Base-by-base conservation (phyloP, 1,139 yeast genomes). In the Dujonia santamariae region DNA sequence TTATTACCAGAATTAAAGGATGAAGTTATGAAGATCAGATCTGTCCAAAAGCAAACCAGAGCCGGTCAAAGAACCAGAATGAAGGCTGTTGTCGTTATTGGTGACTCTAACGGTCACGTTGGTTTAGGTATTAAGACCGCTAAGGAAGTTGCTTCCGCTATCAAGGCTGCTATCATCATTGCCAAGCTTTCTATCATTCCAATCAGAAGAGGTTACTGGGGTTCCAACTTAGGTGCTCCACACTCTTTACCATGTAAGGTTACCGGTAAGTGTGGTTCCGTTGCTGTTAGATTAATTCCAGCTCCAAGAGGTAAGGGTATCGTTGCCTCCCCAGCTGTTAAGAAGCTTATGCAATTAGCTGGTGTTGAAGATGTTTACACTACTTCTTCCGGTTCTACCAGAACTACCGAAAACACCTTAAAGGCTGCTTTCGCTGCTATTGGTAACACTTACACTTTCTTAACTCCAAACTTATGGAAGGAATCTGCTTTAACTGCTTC, bases 261-360 rank as follows among this genome's bases (percentile, higher is more conserved):
- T 67, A 85, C 97, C 54, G 97, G 97, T 80, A 90, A 88, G 87
- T 90, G 97, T 80, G 97, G 97, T 81, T 90, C 97, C 72, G 97
- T 92, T 65, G 71, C 83, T 49, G 96, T 88, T 56, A 90, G 97
- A 85, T 85, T 92, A 69, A 90, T 92, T 66, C 99, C 99, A 72
- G 99, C 99, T 56, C 98, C 99, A 82, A 94, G 99, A 83, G 99
- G 99, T 90, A 88, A 96, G 71, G 97, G 97, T 84, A 87, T 92
- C 67, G 97, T 92, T 59, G 99, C 99, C 66, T 94, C 98, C 57
- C 98, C 98, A 71, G 96, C 96, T 57, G 97, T 92, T 71, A 92
- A 88, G 85, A 88, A 88, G 78, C 82, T 92, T 75, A 78, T 94
- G 78, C 96, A 90, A 79, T 85, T 92, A 70, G 98, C 97, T 65